phyloP scores from a whole-genome alignment of 2,329 filamentous ascomycete species.

The Hymenoscyphus linearis region DNA sequence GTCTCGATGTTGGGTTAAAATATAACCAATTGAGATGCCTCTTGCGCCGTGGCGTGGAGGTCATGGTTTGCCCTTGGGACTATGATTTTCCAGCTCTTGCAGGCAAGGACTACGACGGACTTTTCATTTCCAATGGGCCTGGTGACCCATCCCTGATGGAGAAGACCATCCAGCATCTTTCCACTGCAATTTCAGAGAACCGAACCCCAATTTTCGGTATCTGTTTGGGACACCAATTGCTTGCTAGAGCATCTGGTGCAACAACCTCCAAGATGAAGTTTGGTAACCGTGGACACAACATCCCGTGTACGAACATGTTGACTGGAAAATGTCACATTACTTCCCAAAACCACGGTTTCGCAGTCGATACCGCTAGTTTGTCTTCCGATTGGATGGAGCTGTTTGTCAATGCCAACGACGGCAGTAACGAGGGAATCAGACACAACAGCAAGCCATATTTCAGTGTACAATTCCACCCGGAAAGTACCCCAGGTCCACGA shows the following conservation, averaged over 20 bases:
- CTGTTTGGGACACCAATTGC: constrained; percentile 88
- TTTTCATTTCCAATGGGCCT: constrained; percentile 97
- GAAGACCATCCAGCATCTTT: constrained; percentile 73
- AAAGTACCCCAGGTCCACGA: constrained; percentile 89
- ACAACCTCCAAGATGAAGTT: constrained; percentile 96
- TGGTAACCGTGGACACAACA: constrained; percentile 97
- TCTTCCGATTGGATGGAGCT: constrained; percentile 82
- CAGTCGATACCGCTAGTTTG: constrained; percentile 75
- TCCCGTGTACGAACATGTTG: constrained; percentile 92
- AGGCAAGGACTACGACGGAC: constrained; percentile 83
- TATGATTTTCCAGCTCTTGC: constrained; percentile 77
- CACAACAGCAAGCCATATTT: constrained; percentile 84
- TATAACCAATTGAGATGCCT: constrained; percentile 97
- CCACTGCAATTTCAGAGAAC: constrained; percentile 69
- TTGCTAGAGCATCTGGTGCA: constrained; percentile 82
- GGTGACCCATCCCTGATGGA: constrained; percentile 88
- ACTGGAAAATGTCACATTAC: constrained; percentile 98
- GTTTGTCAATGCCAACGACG: constrained; percentile 97
- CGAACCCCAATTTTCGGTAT: constrained; percentile 91
- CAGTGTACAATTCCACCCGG: constrained; percentile 99
- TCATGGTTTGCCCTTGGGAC: constrained; percentile 93
- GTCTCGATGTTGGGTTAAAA: constrained; percentile 95
- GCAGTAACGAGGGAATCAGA: constrained; percentile 96
- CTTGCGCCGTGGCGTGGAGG: constrained; percentile 84
- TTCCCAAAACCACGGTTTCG: constrained; percentile 96